These are phyloP conservation scores for Mucor piriformis DNA, from an alignment of 371 early-diverging fungal species.

Conservation along the genomic window DNA sequence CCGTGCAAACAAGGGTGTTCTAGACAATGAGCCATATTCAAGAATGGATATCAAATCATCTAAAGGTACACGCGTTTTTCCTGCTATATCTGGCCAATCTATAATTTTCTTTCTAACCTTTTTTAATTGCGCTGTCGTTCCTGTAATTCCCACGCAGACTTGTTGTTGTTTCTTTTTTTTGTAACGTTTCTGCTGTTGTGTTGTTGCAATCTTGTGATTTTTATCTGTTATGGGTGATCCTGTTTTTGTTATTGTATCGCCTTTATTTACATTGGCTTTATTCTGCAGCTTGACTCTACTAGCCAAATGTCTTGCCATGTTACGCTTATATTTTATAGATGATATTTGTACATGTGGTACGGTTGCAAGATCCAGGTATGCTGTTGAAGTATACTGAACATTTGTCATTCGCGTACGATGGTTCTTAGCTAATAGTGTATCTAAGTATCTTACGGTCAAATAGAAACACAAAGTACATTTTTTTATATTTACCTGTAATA, in stretches of 20 bases:
- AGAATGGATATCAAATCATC: constrained; percentile 62
- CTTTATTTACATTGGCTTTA: background rate
- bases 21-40: constrained; percentile 63
- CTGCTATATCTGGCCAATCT: constrained; percentile 40
- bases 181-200: background rate
- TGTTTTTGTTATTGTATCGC: background rate
- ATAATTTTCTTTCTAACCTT: constrained; percentile 22
- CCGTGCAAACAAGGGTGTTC: constrained; percentile 73
- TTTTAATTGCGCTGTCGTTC: constrained; percentile 24
- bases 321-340: constrained; percentile 8
- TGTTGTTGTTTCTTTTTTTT: constrained; percentile 6
- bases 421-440: constrained; percentile 6
- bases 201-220: background rate
- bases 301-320: constrained; percentile 1
- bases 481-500: background rate
- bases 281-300: background rate
- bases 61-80: constrained; percentile 52
- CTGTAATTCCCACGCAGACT: constrained; percentile 11
- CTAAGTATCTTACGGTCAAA: background rate
- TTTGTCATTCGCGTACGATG: constrained; percentile 16
- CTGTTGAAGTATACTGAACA: constrained; percentile 24
- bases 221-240: background rate
- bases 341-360: constrained; percentile 9
- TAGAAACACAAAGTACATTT: no score
- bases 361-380: constrained; percentile 43